A percentile compares a stretch with the other conserved stretches of the same genome.
phyloP scores from a whole-genome alignment of 164 flowering plant genomes.

The Chloranthus sessilifolius region DNA sequence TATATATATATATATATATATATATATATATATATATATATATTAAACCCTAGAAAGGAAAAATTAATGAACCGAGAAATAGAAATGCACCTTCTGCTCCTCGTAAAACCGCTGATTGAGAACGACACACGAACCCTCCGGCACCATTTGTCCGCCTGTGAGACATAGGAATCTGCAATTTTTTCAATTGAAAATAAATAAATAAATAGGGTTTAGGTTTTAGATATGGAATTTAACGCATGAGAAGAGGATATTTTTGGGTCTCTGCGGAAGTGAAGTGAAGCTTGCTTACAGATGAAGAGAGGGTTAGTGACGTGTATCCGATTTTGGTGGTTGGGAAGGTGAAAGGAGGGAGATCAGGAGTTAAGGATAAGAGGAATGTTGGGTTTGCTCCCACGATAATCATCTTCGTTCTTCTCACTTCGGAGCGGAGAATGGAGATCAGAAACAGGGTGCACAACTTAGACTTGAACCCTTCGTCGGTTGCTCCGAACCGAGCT shows the following conservation, averaged over 20 bases:
- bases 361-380: conserved; percentile 7
- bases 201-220: neutral
- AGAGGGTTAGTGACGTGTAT: conserved; percentile 6
- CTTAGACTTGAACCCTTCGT: neutral
- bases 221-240: neutral
- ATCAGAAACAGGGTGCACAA: neutral
- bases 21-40: neutral
- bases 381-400: conserved; percentile 1
- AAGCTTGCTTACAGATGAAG: neutral
- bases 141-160: conserved; percentile 7
- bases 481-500: neutral
- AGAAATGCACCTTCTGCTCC: conserved; percentile 20
- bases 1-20: too few relatives aligned
- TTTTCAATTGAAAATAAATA: neutral
- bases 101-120: conserved; percentile 20
- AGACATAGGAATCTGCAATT: conserved; percentile 16
- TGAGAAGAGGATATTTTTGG: too few relatives aligned
- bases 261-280: neutral
- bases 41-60: neutral
- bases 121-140: conserved; percentile 8
- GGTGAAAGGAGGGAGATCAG: conserved; percentile 1
- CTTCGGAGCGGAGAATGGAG: neutral
- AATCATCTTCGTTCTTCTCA: conserved; percentile 1
- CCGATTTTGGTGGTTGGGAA: conserved; percentile 4
- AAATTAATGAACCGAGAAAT: neutral